phyloP scores from a whole-genome alignment of 768 basidiomycete genomes.

The Tricholoma matsutake region DNA sequence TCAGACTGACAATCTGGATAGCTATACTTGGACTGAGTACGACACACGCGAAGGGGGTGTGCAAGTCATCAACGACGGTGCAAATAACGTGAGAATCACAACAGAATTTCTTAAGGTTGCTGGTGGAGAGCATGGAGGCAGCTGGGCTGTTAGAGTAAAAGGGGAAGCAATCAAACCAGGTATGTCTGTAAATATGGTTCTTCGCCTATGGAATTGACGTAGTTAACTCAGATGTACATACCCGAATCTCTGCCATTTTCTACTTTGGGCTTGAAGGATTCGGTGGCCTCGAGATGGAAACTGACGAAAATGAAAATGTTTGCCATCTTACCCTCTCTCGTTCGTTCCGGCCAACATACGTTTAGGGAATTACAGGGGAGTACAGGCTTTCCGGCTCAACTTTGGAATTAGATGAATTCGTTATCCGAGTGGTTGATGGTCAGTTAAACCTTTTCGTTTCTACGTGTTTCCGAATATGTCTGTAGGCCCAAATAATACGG shows the following conservation, averaged over 20 bases:
- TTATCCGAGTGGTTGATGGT: constrained; percentile 79
- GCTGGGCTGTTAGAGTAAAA: constrained; percentile 84
- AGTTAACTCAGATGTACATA: constrained; percentile 37
- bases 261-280: constrained; percentile 88
- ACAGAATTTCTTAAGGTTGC: constrained; percentile 86
- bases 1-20: constrained; percentile 75
- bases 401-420: constrained; percentile 80
- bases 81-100: constrained; percentile 82
- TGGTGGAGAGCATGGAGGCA: constrained; percentile 79
- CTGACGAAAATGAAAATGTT: constrained; percentile 72
- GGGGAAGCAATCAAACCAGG: constrained; percentile 73
- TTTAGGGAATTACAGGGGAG: constrained; percentile 70
- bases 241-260: constrained; percentile 76
- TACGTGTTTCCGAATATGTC: constrained; percentile 6
- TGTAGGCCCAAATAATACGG: constrained; percentile 58
- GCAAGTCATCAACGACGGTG: constrained; percentile 76
- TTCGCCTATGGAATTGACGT: not conserved
- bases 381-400: constrained; percentile 71
- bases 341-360: constrained; percentile 1
- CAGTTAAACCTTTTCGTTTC: constrained; percentile 2
- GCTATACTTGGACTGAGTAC: constrained; percentile 86
- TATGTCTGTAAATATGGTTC: constrained; percentile 28
- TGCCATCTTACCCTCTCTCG: constrained; percentile 16
- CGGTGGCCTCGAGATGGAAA: constrained; percentile 78
- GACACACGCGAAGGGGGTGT: constrained; percentile 84